phyloP scores from a whole-genome alignment of 2,329 filamentous ascomycete genomes.

The Aspergillus sojae region DNA sequence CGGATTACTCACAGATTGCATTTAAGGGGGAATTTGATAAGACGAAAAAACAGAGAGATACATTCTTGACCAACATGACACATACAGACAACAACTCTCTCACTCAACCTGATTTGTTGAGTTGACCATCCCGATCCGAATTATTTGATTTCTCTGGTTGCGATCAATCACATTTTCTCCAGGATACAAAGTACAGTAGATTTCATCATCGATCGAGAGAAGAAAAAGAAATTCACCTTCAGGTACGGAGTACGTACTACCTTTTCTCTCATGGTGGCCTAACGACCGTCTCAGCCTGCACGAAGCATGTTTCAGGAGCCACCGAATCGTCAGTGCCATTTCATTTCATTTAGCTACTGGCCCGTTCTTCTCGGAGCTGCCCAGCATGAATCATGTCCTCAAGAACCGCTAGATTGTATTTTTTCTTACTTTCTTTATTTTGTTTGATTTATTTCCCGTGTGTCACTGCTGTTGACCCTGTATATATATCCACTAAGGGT shows the following conservation, averaged over 20 bases:
- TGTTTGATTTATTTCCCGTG: not conserved
- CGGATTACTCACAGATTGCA: not conserved
- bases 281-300: not conserved
- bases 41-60: not conserved
- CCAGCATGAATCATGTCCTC: not conserved
- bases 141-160: not conserved
- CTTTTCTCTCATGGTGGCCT: not conserved
- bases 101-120: not conserved
- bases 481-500: too few relatives aligned
- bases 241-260: too few relatives aligned
- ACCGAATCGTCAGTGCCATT: not conserved
- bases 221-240: too few relatives aligned
- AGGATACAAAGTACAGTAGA: too few relatives aligned
- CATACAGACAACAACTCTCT: not conserved
- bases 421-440: not conserved
- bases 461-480: too few relatives aligned
- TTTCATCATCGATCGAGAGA: too few relatives aligned
- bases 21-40: not conserved
- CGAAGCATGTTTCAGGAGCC: constrained; percentile 1
- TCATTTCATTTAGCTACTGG: not conserved
- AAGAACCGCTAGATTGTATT: not conserved
- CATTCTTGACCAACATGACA: not conserved
- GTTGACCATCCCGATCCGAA: too few relatives aligned
- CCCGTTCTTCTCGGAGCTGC: not conserved
- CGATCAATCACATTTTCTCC: not conserved